Base-by-base conservation (phyloP, 805 yeast genomes). In the Zygoascus tannicola region DNA sequence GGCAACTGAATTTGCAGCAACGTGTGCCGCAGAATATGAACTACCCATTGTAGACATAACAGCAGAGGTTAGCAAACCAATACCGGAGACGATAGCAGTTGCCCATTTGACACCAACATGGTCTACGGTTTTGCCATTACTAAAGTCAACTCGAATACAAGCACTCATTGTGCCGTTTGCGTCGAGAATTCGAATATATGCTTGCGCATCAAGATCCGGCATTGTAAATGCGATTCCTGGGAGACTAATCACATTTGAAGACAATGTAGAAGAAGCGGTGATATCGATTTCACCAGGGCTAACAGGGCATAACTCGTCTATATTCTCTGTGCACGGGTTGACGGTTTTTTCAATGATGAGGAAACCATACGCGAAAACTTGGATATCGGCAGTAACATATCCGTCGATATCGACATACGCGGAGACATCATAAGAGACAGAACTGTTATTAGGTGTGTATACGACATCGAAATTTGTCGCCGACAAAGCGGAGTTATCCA, bases 51-150 rank as follows among this genome's bases (percentile, higher is more conserved):
- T 74, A 3, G 94, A 79, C 48, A 86, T 69, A n/a, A 82, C 50
- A 4, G 94, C 88, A n/a, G 94, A 84, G 15, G 80, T 71, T 37
- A 87, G 65, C 47, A 88, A 64, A n/a, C 96, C 95, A 23, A 85
- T 62, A 50, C 96, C 96, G 1, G 94, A 86, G 55, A 87, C 70
- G 18, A 81, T 80, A 1, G 97, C 97, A 16, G 95, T 85, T 34
- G 85, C 94, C 97, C 97, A 88, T 64, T 84, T 82, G 46, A 81
- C 87, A 52, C 84, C 84, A 2, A 75, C 69, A 58, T 85, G 95
- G 36, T 83, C 66, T 18, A 86, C 90, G 2, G 94, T 80, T 55
- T 80, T 83, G 32, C 88, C 86, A 58, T 86, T 86, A 18, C 80
- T 56, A 57, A 86, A 78, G 47, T 74, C 73, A 15, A 85, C 78